A percentile compares a stretch with the other conserved stretches of the same genome.
phyloP scores from a whole-genome alignment of 768 basidiomycete genomes.

The Suillus cothurnatus region DNA sequence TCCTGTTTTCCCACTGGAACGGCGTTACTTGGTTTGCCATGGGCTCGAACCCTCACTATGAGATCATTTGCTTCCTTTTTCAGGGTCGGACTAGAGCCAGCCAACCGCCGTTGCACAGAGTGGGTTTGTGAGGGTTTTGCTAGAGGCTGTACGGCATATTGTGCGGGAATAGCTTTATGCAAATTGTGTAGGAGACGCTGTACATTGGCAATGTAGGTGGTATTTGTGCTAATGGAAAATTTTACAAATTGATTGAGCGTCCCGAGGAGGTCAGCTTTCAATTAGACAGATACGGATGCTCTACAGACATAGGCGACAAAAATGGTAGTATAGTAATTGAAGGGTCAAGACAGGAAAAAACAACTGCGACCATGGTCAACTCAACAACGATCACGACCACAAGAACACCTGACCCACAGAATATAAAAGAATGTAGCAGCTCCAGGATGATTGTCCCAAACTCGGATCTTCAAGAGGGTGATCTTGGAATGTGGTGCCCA shows the following conservation, averaged over 20 bases:
- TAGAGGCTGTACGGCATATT: conserved; percentile 68
- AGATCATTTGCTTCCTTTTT: conserved; percentile 63
- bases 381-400: no score
- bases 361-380: no score
- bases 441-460: no score
- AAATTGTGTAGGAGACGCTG: conserved; percentile 40
- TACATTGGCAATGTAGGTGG: no score
- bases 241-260: neutral
- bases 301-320: neutral
- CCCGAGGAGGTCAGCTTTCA: neutral
- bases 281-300: neutral
- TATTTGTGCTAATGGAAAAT: no score
- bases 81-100: conserved; percentile 39
- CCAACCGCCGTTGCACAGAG: conserved; percentile 45
- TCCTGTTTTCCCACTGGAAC: conserved; percentile 56
- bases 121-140: conserved; percentile 64
- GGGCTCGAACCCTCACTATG: conserved; percentile 25
- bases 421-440: no score
- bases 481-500: no score
- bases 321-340: no score
- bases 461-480: no score
- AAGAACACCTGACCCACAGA: no score
- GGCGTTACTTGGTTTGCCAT: conserved; percentile 43
- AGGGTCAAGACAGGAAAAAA: neutral
- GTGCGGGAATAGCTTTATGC: conserved; percentile 67